phyloP scores from a whole-genome alignment of 345 rosid species.

The Sapria himalayana region DNA sequence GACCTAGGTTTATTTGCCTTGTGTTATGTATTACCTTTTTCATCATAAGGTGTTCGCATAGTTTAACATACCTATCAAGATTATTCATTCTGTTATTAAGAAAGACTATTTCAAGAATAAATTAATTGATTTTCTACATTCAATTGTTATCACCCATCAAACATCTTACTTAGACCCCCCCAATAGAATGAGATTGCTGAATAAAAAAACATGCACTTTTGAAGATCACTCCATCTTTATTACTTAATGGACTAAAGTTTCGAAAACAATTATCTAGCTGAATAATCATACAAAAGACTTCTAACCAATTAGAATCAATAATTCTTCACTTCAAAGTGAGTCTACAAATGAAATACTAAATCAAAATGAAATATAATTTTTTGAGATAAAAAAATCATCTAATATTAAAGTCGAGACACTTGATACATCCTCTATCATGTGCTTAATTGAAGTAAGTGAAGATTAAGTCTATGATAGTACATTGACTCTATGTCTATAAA shows the following conservation, averaged over 20 bases:
- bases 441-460: not conserved
- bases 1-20: not conserved
- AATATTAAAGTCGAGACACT: not conserved
- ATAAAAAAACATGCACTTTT: no score
- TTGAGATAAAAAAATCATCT: not conserved
- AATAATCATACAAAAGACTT: not conserved
- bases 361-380: not conserved
- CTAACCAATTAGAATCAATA: not conserved
- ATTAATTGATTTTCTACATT: not conserved
- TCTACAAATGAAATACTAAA: not conserved
- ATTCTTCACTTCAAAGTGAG: not conserved
- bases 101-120: not conserved
- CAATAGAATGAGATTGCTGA: no score
- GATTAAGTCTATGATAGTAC: not conserved
- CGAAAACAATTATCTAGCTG: not conserved
- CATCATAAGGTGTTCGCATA: not conserved
- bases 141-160: not conserved
- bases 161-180: not conserved
- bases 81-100: not conserved
- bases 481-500: not conserved
- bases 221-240: no score
- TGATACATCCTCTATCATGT: not conserved
- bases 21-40: no score
- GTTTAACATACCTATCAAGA: not conserved
- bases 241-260: not conserved